A percentile compares a stretch with the other conserved stretches of the same genome.
Evolutionary conservation across 352 stramenopile genomes (phyloP).

Genomic region (Halophytophthora batemanensis): DNA sequence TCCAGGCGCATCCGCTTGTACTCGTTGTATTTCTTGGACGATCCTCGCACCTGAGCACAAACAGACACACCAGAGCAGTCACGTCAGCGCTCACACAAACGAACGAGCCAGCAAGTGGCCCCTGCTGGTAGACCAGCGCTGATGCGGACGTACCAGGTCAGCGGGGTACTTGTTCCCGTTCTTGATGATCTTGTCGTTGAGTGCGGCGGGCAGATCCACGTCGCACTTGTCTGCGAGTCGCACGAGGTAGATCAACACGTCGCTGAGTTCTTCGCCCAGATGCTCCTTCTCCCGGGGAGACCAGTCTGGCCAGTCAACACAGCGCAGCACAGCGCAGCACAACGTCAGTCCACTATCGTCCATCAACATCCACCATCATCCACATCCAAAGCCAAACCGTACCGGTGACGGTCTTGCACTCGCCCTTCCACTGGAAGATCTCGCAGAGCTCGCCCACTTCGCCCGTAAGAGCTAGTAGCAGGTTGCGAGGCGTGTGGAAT

Average conservation of each 20-base stretch:
- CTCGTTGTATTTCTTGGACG: conserved; percentile 80
- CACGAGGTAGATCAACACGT: conserved; percentile 97
- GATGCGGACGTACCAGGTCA: conserved; percentile 29
- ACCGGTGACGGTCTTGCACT: conserved; percentile 71
- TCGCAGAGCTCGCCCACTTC: conserved; percentile 96
- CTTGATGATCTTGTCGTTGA: conserved; percentile 92
- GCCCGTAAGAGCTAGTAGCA: conserved; percentile 92
- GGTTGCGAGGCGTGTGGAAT: conserved; percentile 85
- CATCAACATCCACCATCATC: no score
- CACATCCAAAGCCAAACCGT: background rate
- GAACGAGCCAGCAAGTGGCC: background rate
- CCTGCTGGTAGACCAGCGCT: no score
- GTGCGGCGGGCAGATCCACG: conserved; percentile 84
- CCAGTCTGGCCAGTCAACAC: conserved; percentile 45
- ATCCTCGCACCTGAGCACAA: conserved; percentile 47
- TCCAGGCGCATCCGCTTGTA: conserved; percentile 65
- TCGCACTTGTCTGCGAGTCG: conserved; percentile 91
- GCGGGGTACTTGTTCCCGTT: conserved; percentile 86
- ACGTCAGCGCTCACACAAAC: background rate
- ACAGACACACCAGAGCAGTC: background rate
- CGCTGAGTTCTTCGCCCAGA: conserved; percentile 94
- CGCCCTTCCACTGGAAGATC: conserved; percentile 92
- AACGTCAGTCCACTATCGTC: background rate
- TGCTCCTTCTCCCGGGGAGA: conserved; percentile 83
- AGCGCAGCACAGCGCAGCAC: conserved; percentile 3